Conservation (phyloP, 306 rosid genomes). For the Vigna mungo region DNA sequence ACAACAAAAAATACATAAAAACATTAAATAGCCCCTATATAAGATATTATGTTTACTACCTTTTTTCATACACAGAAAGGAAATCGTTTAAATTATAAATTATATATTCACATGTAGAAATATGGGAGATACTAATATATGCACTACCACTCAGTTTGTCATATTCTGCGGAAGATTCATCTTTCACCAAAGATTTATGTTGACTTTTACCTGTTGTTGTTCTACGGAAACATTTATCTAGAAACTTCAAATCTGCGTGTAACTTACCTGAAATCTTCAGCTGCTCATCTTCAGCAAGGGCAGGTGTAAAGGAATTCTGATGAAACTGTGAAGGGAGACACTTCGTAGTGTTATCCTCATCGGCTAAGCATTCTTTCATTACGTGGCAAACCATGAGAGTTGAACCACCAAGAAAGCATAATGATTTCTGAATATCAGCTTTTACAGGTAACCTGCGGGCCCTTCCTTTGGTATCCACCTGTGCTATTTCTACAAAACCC, state of each 20-base stretch:
- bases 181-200: conserved; percentile 48
- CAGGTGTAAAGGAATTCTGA: conserved; percentile 46
- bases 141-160: conserved; percentile 51
- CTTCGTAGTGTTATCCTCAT: conserved; percentile 50
- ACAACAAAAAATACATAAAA: conserved; percentile 14
- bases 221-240: conserved; percentile 37
- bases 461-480: conserved; percentile 79
- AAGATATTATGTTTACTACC: conserved; percentile 5
- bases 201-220: conserved; percentile 39
- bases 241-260: conserved; percentile 44
- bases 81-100: not conserved
- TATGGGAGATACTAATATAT: conserved; percentile 28
- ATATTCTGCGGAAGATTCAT: conserved; percentile 43
- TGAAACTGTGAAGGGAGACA: conserved; percentile 52
- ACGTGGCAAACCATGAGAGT: conserved; percentile 86
- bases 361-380: conserved; percentile 52
- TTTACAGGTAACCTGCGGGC: conserved; percentile 74
- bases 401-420: conserved; percentile 94
- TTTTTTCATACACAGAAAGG: not conserved
- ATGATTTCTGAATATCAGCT: conserved; percentile 76
- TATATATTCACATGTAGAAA: not conserved
- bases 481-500: conserved; percentile 85
- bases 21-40: conserved; percentile 28
- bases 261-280: conserved; percentile 41
- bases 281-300: conserved; percentile 44